Evolutionary conservation across 345 rosid genomes (phyloP), one percentile per base, ranked within the genome.

Genomic region (Zanthoxylum bungeanum): DNA sequence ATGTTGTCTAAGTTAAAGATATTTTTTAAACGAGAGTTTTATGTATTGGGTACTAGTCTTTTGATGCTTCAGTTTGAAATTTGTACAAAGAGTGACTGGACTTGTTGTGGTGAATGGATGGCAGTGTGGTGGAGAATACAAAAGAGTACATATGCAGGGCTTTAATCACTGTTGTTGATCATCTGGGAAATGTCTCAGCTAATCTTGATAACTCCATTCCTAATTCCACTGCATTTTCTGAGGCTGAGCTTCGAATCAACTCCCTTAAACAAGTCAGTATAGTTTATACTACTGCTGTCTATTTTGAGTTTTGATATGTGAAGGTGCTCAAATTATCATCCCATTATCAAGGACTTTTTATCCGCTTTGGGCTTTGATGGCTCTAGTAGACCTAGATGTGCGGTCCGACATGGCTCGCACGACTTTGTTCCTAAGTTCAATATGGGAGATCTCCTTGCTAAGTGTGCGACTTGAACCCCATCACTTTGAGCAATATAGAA

Each of bases 121-220:
- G 77, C 81, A 88, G 92, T 5, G 81, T 69, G 64, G 70, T 86
- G 71, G 93, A 88, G n/a, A 82, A 71, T 83, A 88, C 93, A 33
- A 88, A 84, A 64, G 88, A 88, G 59, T 90, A 90, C 80, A 42
- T 88, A 61, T 79, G 89, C 80, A 79, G 69, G 70, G 91, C 92
- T 14, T 61, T 86, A 51, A 89, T 90, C 14, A 78, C 92, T 3
- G 75, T 88, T 22, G 89, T 90, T 64, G 92, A 90, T 78, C 96
- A 86, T 74, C 78, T 90, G 28, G 92, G 96, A 46, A 82, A 69
- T 22, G 89, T 90, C 66, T 85, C 92, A 1, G 57, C 89, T 21
- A 86, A 85, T 66, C 84, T 90, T 11, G 74, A 86, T 52, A 50
- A 25, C 60, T 49, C 27, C 69, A 68, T 86, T 65, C 74, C 85